Base-by-base conservation (phyloP, 1,139 yeast species). In the Candida buenavistaensis region DNA sequence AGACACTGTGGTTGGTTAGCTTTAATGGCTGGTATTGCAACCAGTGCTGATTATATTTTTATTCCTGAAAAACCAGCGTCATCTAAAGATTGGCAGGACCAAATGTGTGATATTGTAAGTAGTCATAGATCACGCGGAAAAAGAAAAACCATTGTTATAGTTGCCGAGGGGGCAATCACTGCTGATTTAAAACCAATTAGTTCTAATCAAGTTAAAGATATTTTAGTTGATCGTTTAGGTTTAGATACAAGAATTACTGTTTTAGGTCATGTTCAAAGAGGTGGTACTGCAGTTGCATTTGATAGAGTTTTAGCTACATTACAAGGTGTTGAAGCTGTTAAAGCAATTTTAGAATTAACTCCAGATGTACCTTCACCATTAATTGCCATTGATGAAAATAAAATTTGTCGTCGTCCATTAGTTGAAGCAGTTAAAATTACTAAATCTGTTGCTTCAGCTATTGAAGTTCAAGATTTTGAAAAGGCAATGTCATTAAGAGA, bases 1-100 rank as follows among this genome's bases (percentile, higher is more conserved):
- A 74, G 94, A 59, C 92, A 84, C 52, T 84, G 94, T 68, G 94
- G 94, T 46, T 84, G 94, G 94, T 71, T 84, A 45, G 92, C 87
- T 1, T 64, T 84, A 46, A 83, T 83, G 86, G 84, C 92, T 2
- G 92, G 92, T 49, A 75, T 84, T 40, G 81, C 90, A 15, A 82
- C 92, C 11, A 80, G 85, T 54, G 92, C 94, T 2, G 94, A 84
- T 57, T 83, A 77, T 53, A 82, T 83, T 38, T 79, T 84, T 53
- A 83, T 84, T 38, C 94, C 94, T 8, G 94, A 84, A 62, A 78
- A 82, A 57, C 90, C 94, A 6, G 74, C 83, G 2, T 63, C 72
- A 30, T 62, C 75, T 41, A 64, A 69, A 29, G 72, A 77, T 48
- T 79, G 90, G 90, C 72, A 77, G 49, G 77, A 75, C 19, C 82